A percentile compares a stretch with the other conserved stretches of the same genome.
These are phyloP conservation scores for Bacterosira constricta DNA, from an alignment of 108 stramenopile genomes.

Conservation along the genomic window DNA sequence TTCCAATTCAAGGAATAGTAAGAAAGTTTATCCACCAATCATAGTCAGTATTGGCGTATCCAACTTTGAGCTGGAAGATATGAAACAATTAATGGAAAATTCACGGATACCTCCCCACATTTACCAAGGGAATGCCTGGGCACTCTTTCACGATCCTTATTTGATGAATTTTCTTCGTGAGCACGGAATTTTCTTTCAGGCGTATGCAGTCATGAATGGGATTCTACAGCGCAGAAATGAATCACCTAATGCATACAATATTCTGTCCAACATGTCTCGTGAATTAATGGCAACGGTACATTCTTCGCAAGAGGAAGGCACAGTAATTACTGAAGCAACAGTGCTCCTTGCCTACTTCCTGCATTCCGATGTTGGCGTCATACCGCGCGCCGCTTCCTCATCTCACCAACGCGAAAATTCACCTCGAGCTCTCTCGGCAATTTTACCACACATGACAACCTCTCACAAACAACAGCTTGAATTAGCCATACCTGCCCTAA, in stretches of 20 bases:
- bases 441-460: conserved; percentile 30
- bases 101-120: conserved; percentile 65
- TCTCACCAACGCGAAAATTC: conserved; percentile 45
- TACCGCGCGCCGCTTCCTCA: conserved; percentile 32
- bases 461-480: conserved; percentile 37
- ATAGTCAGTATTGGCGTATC: conserved; percentile 85
- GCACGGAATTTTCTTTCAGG: conserved; percentile 63
- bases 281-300: conserved; percentile 10
- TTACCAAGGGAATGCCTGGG: conserved; percentile 77
- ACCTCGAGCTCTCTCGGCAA: conserved; percentile 48
- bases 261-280: conserved; percentile 20
- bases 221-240: conserved; percentile 29
- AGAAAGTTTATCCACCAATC: neutral
- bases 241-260: conserved; percentile 35
- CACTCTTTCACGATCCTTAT: conserved; percentile 67
- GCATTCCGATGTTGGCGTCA: conserved; percentile 24
- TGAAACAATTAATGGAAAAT: conserved; percentile 51
- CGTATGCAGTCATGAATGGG: conserved; percentile 75
- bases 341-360: conserved; percentile 35
- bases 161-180: conserved; percentile 59
- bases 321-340: conserved; percentile 28
- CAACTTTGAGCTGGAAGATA: conserved; percentile 79
- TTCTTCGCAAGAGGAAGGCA: neutral
- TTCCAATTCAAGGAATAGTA: neutral
- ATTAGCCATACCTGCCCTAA: conserved; percentile 50